Evolutionary conservation across 352 stramenopile genomes (phyloP), one percentile per base, ranked within the genome.

Genomic region (Globisporangium carolinianum): DNA sequence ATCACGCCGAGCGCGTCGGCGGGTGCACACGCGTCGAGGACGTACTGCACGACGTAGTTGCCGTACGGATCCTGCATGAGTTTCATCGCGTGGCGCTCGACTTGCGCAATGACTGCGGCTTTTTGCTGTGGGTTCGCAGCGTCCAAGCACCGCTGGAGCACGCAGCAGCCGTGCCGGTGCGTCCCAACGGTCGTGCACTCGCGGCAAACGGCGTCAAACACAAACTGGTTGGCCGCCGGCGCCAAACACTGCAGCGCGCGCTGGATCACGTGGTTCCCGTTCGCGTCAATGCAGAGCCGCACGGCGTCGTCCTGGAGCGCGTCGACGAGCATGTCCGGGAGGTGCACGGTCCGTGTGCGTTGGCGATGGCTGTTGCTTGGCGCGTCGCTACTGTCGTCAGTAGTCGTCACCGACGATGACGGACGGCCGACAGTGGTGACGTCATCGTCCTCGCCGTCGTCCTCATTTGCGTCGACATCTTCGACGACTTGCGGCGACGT

Each of bases 221-320:
- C 93, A 83, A 98, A 98, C 65, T 96, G 89, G 63, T 97, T 96
- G 75, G 97, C 95, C 67, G 96, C 82, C 37, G 94, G 82, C 45
- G 93, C 89, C 61, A 98, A 85, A 68, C 93, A 98, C 59, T 98
- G 87, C 14, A 99, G 71, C 55, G 96, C 96, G 42, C 96, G 89
- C 69, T 98, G 94, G 62, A 99, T 98, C 59, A 98, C 97, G 66
- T 99, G 94, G 69, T 98, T 99, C 17, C 96, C 96, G 62, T 99
- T 98, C 69, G 94, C 98, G 66, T 99, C 93, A 66, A 98, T 98
- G 72, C 93, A 98, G 15, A 99, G 72, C 47, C 90, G 83, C n/a
- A 97, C 94, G 3, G 96, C 94, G 56, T 97, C 87, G 38, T 97
- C 90, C 57, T 89, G 86, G 3, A 99, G 72, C n/a, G 93, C 88